Percentiles rank a stretch among this genome's conserved stretches.
phyloP scores from a whole-genome alignment of 2,329 filamentous ascomycete species.

The Clonostachys sp. region DNA sequence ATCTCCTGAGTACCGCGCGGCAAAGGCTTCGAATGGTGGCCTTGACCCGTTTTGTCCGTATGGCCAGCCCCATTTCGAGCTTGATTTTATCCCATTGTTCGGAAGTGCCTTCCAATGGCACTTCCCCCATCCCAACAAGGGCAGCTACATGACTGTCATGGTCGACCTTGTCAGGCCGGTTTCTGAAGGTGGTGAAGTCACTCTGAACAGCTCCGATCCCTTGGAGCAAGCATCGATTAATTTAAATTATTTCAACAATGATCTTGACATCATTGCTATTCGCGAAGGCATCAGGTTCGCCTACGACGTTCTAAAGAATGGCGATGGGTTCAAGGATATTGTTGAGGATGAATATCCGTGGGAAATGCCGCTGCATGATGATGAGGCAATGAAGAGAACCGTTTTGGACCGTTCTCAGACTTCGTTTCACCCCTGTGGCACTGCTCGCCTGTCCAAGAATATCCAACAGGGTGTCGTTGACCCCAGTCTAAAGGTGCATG shows the following conservation, averaged over 20 bases:
- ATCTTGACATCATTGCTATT: slow-evolving; percentile 51
- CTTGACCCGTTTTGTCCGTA: slow-evolving; percentile 49
- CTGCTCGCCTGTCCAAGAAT: slow-evolving; percentile 42
- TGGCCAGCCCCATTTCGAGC: slow-evolving; percentile 57
- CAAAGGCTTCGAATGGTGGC: slow-evolving; percentile 33
- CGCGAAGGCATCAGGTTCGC: slow-evolving; percentile 51
- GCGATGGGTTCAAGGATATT: slow-evolving; percentile 51
- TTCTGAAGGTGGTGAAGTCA: slow-evolving; percentile 45
- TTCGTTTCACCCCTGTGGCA: slow-evolving; percentile 55
- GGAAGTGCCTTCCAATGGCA: slow-evolving; percentile 42
- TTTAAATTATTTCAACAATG: slow-evolving; percentile 55
- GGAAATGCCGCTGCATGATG: slow-evolving; percentile 50
- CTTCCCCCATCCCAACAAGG: slow-evolving; percentile 30
- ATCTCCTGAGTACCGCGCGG: slow-evolving; percentile 36
- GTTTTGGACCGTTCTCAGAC: slow-evolving; percentile 57
- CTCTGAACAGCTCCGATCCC: slow-evolving; percentile 50
- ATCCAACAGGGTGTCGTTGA: slow-evolving; percentile 50
- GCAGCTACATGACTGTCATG: slow-evolving; percentile 52
- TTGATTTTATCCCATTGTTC: slow-evolving; percentile 60
- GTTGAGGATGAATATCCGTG: slow-evolving; percentile 52
- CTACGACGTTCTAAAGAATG: slow-evolving; percentile 53
- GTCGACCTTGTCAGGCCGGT: slow-evolving; percentile 37
- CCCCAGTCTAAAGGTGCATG: slow-evolving; percentile 43
- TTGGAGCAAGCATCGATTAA: slow-evolving; percentile 54
- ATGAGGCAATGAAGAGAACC: slow-evolving; percentile 50